Base-by-base conservation (phyloP, 202 grass and related monocot genomes). In the Hordeum pubiflorum region DNA sequence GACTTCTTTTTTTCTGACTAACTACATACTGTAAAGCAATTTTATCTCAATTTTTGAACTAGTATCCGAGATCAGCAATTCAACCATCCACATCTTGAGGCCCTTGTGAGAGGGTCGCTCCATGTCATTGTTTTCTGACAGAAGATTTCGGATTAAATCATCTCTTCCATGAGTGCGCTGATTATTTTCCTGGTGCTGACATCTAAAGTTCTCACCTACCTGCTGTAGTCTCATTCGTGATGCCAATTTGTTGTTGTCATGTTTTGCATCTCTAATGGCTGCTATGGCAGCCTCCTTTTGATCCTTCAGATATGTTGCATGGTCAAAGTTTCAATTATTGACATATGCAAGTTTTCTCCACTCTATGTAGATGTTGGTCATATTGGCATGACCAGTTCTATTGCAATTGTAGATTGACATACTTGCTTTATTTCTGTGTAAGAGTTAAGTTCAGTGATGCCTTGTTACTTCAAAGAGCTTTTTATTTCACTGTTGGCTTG, bases 201-300 rank as follows among this genome's bases (percentile, higher is more conserved):
- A 79, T 69, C 83, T 71, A 58, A 56, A 85, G 74, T 56, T 74
- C 83, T 76, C 75, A 79, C 62, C 77, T 84, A 88, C 82, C 68
- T 69, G 26, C 82, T 78, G 29, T 61, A 50, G 69, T 79, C 62
- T 75, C 50, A 79, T 75, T 87, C 36, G 10, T 59, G 76, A 58
- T 80, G 62, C 44, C 69, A 83, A 84, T 79, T 83, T 81, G 54
- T 62, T 87, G 46, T 14, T 65, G 39, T 63, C 79, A 84, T 90
- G 34, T 46, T 79, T 87, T 86, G 74, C 73, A 77, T 88, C 55
- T 73, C 77, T 82, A 82, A 41, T 83, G 80, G 36, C 64, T 86
- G 17, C 81, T 79, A 80, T 76, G 84, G 27, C 6, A 55, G 58
- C 39, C 12, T 73, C 17, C 4, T 34, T 80, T 86, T 74, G 22